These are phyloP conservation scores for Russula abietina DNA, from an alignment of 768 basidiomycete species.

Conservation along the genomic window DNA sequence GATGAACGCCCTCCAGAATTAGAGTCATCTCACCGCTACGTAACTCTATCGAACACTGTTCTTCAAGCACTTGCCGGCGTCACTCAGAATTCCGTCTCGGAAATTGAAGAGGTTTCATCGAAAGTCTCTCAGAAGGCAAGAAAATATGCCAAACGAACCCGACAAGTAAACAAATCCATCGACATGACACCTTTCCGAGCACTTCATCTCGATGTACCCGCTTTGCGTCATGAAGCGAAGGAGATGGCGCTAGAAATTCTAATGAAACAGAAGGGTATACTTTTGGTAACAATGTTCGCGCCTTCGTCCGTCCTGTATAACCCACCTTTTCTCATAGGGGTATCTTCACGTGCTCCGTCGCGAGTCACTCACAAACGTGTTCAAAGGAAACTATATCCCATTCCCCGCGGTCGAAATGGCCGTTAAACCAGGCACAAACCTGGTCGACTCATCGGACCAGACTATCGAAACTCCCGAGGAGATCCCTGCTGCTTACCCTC, in stretches of 20 bases:
- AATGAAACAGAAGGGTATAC: constrained; percentile 25
- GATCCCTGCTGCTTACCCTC: constrained; percentile 36
- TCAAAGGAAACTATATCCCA: constrained; percentile 14
- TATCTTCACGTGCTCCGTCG: constrained; percentile 11
- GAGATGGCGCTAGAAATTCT: constrained; percentile 25
- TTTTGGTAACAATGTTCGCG: constrained; percentile 27
- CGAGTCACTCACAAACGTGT: neutral
- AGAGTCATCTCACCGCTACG: constrained; percentile 7
- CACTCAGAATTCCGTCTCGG: neutral
- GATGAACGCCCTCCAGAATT: constrained; percentile 3
- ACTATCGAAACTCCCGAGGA: constrained; percentile 10
- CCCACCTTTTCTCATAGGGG: neutral
- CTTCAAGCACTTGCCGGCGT: constrained; percentile 1
- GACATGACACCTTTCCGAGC: constrained; percentile 31
- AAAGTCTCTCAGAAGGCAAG: constrained; percentile 31
- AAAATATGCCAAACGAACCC: constrained; percentile 27
- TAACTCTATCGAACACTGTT: constrained; percentile 1
- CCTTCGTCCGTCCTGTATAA: neutral
- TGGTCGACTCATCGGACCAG: neutral
- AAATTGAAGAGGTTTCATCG: neutral
- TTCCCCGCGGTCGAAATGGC: neutral
- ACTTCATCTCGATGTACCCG: constrained; percentile 30
- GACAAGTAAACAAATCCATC: constrained; percentile 18
- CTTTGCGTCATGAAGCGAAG: constrained; percentile 24
- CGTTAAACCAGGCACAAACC: neutral